Evolutionary conservation across 108 stramenopile genomes (phyloP), one percentile per base, ranked within the genome.

Genomic region (Conticribra guillardii): DNA sequence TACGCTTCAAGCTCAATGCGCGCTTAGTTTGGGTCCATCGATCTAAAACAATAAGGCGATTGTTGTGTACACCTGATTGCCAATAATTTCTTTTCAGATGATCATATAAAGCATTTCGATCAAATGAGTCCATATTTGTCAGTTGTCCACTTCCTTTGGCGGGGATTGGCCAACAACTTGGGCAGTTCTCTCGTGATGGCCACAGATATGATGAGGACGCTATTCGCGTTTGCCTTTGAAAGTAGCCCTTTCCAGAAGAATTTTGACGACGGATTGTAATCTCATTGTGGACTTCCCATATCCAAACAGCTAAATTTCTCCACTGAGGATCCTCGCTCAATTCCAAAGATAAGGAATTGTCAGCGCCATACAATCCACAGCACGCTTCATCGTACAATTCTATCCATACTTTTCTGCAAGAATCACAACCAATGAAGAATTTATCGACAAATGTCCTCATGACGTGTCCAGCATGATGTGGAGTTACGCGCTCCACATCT

Each of bases 211-310:
- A 22, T 49, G 54, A 31, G 22, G 67, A 56, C 34, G 51, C 49
- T 29, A 46, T 68, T 32, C 34, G 69, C 19, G 29, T 65, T 26
- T 52, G 30, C 14, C 62, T 48, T n/a, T 45, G 45, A 44, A 64
- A 54, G 37, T 71, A 66, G n/a, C 57, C 58, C 46, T 28, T 52
- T 23, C 56, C 53, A 45, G 60, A 31, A 33, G 32, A 28, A 11
- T 56, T 22, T 55, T 62, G 47, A n/a, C 57, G 30, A 50, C 34
- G 63, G 67, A 55, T 47, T 14, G 48, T 57, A 33, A 68, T 69
- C 33, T 80, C 72, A 49, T 81, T 80, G 64, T 84, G 83, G n/a
- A 79, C 33, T 44, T 79, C 57, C 83, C 83, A 80, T 29, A 84
- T 41, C 50, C 67, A 81, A 49, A 84, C 27, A 21, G 80, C 65